These are phyloP conservation scores for Teunomyces atbi DNA, from an alignment of 805 yeast genomes.

Conservation along the genomic window DNA sequence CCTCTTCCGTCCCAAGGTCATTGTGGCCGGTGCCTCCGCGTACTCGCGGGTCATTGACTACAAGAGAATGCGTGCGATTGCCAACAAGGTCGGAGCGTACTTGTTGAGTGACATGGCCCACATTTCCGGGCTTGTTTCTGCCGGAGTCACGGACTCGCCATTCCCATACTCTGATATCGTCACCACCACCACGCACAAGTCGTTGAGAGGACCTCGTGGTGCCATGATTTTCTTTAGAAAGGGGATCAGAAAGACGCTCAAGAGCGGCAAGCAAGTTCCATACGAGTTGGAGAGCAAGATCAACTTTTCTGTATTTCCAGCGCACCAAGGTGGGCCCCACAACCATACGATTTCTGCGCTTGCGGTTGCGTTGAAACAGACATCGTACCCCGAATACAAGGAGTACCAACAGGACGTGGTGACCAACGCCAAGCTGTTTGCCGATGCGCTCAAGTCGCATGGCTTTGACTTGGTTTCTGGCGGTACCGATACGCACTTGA, in stretches of 20 bases:
- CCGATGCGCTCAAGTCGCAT: constrained; percentile 62
- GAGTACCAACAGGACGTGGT: constrained; percentile 87
- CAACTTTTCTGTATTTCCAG: constrained; percentile 99
- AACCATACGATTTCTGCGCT: constrained; percentile 98
- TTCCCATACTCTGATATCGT: constrained; percentile 97
- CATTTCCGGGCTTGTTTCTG: constrained; percentile 92
- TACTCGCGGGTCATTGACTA: constrained; percentile 96
- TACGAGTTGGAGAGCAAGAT: constrained; percentile 94
- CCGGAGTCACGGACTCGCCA: constrained; percentile 94
- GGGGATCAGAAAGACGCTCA: constrained; percentile 85
- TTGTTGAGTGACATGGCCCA: constrained; percentile 98
- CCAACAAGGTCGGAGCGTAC: constrained; percentile 97
- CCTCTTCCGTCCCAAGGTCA: constrained; percentile 91
- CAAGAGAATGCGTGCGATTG: constrained; percentile 93
- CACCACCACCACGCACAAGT: constrained; percentile 98
- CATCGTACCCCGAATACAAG: constrained; percentile 84
- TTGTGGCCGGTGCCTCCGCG: constrained; percentile 98
- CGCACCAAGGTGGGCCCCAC: constrained; percentile 99
- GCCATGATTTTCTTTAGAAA: constrained; percentile 99
- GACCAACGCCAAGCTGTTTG: constrained; percentile 84
- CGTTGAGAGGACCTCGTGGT: constrained; percentile 99
- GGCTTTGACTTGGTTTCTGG: constrained; percentile 85
- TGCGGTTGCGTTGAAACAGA: constrained; percentile 96
- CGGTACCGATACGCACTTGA: constrained; percentile 98
- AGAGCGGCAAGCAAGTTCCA: constrained; percentile 86